These are phyloP conservation scores for Globisporangium abappressorium DNA, from an alignment of 352 stramenopile genomes.

Conservation along the genomic window DNA sequence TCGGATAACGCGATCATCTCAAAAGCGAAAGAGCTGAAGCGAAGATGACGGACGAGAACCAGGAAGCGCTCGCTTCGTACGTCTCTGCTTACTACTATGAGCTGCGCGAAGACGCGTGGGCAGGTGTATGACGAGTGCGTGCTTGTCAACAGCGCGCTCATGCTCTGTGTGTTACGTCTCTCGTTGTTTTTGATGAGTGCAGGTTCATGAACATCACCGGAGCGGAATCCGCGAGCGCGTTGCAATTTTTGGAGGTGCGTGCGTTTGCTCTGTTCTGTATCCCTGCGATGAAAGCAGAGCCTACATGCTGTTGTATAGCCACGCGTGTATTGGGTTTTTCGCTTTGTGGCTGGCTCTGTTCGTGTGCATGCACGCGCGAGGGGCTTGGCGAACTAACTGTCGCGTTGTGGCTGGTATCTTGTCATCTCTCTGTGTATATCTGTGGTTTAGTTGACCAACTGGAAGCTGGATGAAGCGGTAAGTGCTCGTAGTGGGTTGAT, in stretches of 20 bases:
- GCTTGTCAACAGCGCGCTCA: background rate
- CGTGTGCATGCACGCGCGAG: background rate
- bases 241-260: constrained; percentile 70
- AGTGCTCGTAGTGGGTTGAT: constrained; percentile 12
- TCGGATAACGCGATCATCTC: too few species aligned
- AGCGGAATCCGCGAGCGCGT: constrained; percentile 54
- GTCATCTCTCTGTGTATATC: background rate
- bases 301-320: background rate
- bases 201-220: constrained; percentile 89
- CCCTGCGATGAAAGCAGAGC: background rate
- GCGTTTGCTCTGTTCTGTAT: background rate
- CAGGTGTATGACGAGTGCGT: background rate
- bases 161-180: background rate
- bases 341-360: background rate
- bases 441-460: constrained; percentile 61
- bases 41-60: constrained; percentile 24
- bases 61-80: constrained; percentile 49
- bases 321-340: background rate
- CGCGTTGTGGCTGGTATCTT: constrained; percentile 7
- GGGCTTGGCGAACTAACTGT: background rate
- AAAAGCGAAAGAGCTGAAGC: background rate
- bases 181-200: background rate
- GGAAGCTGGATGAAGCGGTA: constrained; percentile 69
- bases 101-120: background rate
- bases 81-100: background rate